Base-by-base conservation (phyloP, 208 protist genomes). In the Trypanosoma congolense region DNA sequence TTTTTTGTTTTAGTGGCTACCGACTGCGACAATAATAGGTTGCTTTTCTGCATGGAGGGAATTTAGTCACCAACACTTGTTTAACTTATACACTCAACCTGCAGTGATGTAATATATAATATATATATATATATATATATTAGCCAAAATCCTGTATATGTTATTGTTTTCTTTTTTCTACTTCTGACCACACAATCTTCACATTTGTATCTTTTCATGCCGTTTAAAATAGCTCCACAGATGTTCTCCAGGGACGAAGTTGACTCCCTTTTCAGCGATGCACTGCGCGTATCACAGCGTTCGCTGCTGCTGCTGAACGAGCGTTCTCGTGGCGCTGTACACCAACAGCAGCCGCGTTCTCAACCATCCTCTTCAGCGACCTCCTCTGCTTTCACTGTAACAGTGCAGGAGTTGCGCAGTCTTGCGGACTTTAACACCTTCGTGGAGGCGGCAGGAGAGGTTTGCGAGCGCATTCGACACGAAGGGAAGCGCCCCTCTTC, bases 181-280 rank as follows among this genome's bases (percentile, higher is more conserved):
- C n/a, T n/a, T n/a, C n/a, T n/a, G n/a, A n/a, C n/a, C n/a, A n/a
- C n/a, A n/a, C n/a, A n/a, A n/a, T n/a, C n/a, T n/a, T n/a, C n/a
- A n/a, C n/a, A n/a, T n/a, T n/a, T n/a, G n/a, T n/a, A n/a, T n/a
- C n/a, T n/a, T n/a, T n/a, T n/a, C n/a, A n/a, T n/a, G n/a, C n/a
- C n/a, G n/a, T n/a, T n/a, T n/a, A n/a, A n/a, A n/a, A n/a, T 60
- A 25, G 40, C 6, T 44, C 9, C 21, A 14, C 19, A n/a, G 29
- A 87, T 87, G 80, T 87, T 87, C 47, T 70, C 43, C 28, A 18
- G 52, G 0, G 43, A 52, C 21, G 61, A 87, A 4, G 80, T 87
- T 2, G 73, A 83, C 28, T 62, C 61, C n/a, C 72, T 87, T n/a
- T 80, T 83, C 43, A 47, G 56, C 26, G 62, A 70, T 45, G 76